Evolutionary conservation across 139 green algal genomes (phyloP), one percentile per base, ranked within the genome.

Genomic region (Cymbomonas tetramitiformis): DNA sequence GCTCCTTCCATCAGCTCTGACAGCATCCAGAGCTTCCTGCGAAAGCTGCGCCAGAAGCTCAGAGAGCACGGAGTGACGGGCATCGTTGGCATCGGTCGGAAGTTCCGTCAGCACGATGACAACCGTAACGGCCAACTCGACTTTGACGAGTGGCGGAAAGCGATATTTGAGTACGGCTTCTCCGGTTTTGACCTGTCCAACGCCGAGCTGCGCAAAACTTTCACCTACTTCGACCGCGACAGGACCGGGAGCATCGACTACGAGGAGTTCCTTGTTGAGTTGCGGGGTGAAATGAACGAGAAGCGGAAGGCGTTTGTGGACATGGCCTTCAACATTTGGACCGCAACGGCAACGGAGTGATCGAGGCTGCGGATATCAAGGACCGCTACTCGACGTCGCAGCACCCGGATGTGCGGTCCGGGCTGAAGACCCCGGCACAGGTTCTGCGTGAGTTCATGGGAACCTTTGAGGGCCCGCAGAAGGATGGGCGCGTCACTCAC

Each of bases 301-400:
- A 53, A 66, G 0, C 51, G 73, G 3, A 58, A 64, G 58, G 58
- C 60, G 23, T 63, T 81, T 54, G 59, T 81, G 10, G 32, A 64
- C 26, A 51, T 50, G 33, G 72, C 67, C 15, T 81, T 71, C 70
- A 68, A 78, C 6, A 18, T 30, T 15, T 80, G 30, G 73, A 80
- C 53, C 61, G 34, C 30, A 69, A 28, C 1, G 63, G 63, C 49
- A 49, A 73, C 39, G 73, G 65, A 21, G 24, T 32, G 23, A 55
- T 80, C 39, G 71, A 62, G 0, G 18, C 73, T 52, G 61, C 62
- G 19, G 73, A 77, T 41, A 18, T 80, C 38, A 51, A 67, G 47
- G 30, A 25, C 10, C 51, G 56, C 10, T 80, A 77, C 53, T 62
- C 77, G 51, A 55, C 52, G 9, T 61, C 46, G 7, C 38, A 54